phyloP scores from a whole-genome alignment of 257 asterid species.

The Penstemon eatonii region DNA sequence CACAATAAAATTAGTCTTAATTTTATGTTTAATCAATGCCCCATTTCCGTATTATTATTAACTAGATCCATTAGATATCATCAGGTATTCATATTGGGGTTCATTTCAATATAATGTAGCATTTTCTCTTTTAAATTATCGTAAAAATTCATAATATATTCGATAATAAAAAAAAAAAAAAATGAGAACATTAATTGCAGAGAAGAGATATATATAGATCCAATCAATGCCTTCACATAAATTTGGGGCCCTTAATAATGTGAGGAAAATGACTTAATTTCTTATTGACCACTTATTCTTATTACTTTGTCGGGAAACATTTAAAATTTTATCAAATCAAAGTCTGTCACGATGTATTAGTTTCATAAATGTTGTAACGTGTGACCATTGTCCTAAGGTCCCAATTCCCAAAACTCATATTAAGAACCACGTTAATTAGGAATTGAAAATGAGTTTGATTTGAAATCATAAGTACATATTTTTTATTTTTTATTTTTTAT shows the following conservation, averaged over 20 bases:
- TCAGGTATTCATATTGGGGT: too few relatives aligned
- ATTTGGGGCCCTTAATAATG: constrained; percentile 31
- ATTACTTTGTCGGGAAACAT: constrained; percentile 28
- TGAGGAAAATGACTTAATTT: constrained; percentile 17
- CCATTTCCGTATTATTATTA: too few relatives aligned
- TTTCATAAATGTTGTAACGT: constrained; percentile 28
- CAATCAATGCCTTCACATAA: constrained; percentile 40
- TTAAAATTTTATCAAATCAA: background rate
- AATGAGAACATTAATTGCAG: too few relatives aligned
- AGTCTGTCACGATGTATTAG: constrained; percentile 19
- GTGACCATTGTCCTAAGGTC: background rate
- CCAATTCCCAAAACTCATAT: background rate
- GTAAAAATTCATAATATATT: background rate
- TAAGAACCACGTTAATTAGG: background rate
- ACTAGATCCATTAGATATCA: too few relatives aligned
- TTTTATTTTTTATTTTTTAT: too few relatives aligned
- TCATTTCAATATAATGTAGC: too few relatives aligned
- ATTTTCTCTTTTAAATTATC: too few relatives aligned
- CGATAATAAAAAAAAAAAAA: background rate
- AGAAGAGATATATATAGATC: constrained; percentile 21
- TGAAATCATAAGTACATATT: background rate
- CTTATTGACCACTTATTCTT: constrained; percentile 28
- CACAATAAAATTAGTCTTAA: too few relatives aligned
- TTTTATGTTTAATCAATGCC: too few relatives aligned
- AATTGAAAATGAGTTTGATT: background rate